These are phyloP conservation scores for Lactarius tabidus DNA, from an alignment of 768 basidiomycete species.

Conservation along the genomic window DNA sequence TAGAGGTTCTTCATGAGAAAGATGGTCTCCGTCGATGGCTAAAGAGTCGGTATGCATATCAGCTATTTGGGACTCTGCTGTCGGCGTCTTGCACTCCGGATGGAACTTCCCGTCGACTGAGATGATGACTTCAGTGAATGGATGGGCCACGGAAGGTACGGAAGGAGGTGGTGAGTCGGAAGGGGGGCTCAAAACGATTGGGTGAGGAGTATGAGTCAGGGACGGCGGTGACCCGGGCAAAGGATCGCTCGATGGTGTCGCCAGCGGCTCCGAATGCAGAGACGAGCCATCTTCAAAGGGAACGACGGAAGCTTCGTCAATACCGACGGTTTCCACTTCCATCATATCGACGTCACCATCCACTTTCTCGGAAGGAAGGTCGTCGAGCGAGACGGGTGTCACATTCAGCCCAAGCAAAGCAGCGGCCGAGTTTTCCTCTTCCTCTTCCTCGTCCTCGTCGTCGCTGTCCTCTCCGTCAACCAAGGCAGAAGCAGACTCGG, in stretches of 20 bases:
- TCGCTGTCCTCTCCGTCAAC: slow-evolving; percentile 31
- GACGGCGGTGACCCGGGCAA: slow-evolving; percentile 4
- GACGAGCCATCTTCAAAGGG: slow-evolving; percentile 13
- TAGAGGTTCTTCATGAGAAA: not conserved
- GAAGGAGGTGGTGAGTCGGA: slow-evolving; percentile 1
- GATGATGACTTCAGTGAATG: slow-evolving; percentile 11
- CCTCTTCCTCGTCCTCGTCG: slow-evolving; percentile 39
- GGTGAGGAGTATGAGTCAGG: not conserved
- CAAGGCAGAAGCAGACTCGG: slow-evolving; percentile 10
- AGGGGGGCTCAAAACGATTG: slow-evolving; percentile 11
- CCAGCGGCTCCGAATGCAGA: slow-evolving; percentile 15
- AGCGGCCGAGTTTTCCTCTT: not conserved
- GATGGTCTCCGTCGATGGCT: not conserved
- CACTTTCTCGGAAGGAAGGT: slow-evolving; percentile 14
- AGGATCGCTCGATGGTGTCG: slow-evolving; percentile 19
- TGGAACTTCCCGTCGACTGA: slow-evolving; percentile 11
- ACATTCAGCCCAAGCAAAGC: slow-evolving; percentile 11
- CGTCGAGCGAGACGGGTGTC: not conserved
- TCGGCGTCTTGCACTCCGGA: slow-evolving; percentile 2
- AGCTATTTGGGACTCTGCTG: not conserved
- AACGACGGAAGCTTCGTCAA: slow-evolving; percentile 5
- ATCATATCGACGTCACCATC: slow-evolving; percentile 16
- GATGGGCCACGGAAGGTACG: not conserved
- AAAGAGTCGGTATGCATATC: slow-evolving; percentile 1
- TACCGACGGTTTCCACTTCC: slow-evolving; percentile 7